phyloP scores from a whole-genome alignment of 768 basidiomycete species.

The Collybia nuda region DNA sequence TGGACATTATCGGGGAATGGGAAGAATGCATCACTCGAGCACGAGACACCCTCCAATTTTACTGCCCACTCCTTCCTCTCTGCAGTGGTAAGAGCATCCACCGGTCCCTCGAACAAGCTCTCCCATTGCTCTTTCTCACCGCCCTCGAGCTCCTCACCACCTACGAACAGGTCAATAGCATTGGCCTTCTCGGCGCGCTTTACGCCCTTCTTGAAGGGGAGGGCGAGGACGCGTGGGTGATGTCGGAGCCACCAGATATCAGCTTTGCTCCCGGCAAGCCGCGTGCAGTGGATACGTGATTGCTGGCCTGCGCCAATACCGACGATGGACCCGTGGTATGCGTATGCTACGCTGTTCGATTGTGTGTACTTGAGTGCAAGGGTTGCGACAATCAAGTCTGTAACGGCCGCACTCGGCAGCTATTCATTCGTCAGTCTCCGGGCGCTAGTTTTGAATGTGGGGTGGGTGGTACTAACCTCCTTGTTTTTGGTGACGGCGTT shows the following conservation, averaged over 20 bases:
- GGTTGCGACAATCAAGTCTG: slow-evolving; percentile 95
- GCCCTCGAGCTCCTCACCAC: slow-evolving; percentile 85
- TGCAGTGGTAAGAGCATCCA: slow-evolving; percentile 59
- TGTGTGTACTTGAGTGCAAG: slow-evolving; percentile 98
- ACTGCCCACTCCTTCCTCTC: slow-evolving; percentile 77
- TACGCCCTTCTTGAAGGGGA: slow-evolving; percentile 96
- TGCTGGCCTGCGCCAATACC: slow-evolving; percentile 98
- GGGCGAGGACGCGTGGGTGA: slow-evolving; percentile 87
- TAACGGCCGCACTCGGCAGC: slow-evolving; percentile 75
- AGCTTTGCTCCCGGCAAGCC: slow-evolving; percentile 96
- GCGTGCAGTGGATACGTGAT: slow-evolving; percentile 98
- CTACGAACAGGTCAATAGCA: slow-evolving; percentile 95
- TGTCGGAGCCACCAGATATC: slow-evolving; percentile 99
- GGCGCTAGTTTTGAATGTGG: background rate
- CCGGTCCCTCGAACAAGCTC: slow-evolving; percentile 72
- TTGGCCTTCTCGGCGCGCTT: slow-evolving; percentile 99
- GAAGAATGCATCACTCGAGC: slow-evolving; percentile 99
- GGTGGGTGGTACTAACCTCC: slow-evolving; percentile 49
- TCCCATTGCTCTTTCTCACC: slow-evolving; percentile 94
- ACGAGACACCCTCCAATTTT: slow-evolving; percentile 82
- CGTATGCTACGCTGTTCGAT: slow-evolving; percentile 98
- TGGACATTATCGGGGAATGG: slow-evolving; percentile 99
- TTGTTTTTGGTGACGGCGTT: slow-evolving; percentile 91
- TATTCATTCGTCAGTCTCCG: slow-evolving; percentile 27
- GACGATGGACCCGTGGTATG: slow-evolving; percentile 87